phyloP scores from a whole-genome alignment of 169 alveolate genomes.

The Amoebophrya sp. region DNA sequence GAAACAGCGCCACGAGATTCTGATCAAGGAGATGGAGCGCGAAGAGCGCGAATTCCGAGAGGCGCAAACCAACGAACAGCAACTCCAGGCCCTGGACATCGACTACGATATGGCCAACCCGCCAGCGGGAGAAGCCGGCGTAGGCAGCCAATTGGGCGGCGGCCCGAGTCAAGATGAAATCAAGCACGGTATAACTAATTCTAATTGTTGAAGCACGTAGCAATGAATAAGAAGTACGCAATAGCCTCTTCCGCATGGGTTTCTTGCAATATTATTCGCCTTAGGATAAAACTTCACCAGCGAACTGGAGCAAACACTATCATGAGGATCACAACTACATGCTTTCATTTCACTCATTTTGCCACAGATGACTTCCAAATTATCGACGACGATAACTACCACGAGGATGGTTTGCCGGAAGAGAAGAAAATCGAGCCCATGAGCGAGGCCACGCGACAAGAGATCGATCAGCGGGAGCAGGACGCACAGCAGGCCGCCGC shows the following conservation, averaged over 20 bases:
- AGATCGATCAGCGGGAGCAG: background rate
- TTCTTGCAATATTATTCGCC: too few relatives aligned
- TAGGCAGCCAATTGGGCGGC: background rate
- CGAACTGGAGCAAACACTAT: too few relatives aligned
- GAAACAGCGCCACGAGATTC: background rate
- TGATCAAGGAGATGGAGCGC: background rate
- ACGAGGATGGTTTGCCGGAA: background rate
- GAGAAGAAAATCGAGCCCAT: background rate
- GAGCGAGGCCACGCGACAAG: background rate
- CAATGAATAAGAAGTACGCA: too few relatives aligned
- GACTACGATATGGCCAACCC: background rate
- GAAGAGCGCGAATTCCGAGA: background rate
- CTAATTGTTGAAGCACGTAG: too few relatives aligned
- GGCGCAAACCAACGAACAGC: background rate
- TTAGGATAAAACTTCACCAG: too few relatives aligned
- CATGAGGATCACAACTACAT: too few relatives aligned
- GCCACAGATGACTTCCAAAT: background rate
- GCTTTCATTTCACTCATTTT: too few relatives aligned
- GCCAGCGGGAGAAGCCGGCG: background rate
- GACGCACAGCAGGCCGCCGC: too few relatives aligned
- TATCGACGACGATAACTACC: constrained; percentile 20
- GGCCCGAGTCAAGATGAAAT: too few relatives aligned
- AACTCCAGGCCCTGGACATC: background rate
- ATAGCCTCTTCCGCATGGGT: too few relatives aligned
- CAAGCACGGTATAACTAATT: too few relatives aligned